Conservation (phyloP, 163 green algal species). For the Chlorella variabilis region DNA sequence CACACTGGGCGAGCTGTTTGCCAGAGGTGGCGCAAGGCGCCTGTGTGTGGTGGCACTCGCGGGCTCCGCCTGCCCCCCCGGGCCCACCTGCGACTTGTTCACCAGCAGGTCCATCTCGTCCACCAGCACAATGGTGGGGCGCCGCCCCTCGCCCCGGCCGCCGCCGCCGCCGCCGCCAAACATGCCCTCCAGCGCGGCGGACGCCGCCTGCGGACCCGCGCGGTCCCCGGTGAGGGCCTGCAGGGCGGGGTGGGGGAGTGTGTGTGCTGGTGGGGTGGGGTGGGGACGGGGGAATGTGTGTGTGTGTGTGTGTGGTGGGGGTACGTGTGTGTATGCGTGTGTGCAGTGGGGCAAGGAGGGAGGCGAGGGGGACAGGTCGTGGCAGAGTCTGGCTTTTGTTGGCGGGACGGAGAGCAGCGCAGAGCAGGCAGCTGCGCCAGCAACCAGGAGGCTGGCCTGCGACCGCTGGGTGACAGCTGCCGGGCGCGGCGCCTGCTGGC, state of each 20-base stretch:
- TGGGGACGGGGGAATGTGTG: no score
- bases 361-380: not conserved
- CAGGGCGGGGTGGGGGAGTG: not conserved
- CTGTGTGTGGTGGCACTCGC: no score
- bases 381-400: not conserved
- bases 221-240: constrained; percentile 63
- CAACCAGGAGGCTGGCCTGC: not conserved
- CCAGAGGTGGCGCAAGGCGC: no score
- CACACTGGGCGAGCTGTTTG: no score
- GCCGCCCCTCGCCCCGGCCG: not conserved
- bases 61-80: no score
- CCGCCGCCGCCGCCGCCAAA: constrained; percentile 49
- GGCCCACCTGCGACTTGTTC: constrained; percentile 78
- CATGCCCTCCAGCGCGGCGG: constrained; percentile 66
- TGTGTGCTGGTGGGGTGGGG: no score
- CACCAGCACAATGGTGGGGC: constrained; percentile 89
- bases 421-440: not conserved
- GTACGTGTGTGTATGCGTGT: no score
- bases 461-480: not conserved
- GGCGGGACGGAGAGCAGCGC: no score
- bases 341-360: not conserved
- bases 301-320: no score
- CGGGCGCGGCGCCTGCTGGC: no score
- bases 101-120: constrained; percentile 98
- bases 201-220: constrained; percentile 49